Percentiles rank a stretch among this genome's conserved stretches.
phyloP scores from a whole-genome alignment of 352 stramenopile genomes.

The Plasmopara viticola region DNA sequence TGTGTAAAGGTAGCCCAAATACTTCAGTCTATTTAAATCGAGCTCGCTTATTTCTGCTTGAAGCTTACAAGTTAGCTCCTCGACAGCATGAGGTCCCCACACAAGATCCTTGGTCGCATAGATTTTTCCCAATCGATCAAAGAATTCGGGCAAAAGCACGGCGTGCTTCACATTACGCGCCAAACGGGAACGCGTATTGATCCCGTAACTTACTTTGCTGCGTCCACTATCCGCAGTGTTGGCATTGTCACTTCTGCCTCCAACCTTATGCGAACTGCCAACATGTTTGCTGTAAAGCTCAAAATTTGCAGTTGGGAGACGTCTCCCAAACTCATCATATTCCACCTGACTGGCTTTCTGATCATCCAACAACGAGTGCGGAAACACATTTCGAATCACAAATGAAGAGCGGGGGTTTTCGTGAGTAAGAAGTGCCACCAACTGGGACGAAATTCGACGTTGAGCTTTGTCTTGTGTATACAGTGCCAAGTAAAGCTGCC shows the following conservation, averaged over 20 bases:
- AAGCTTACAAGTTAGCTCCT: slow-evolving; percentile 70
- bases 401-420: slow-evolving; percentile 80
- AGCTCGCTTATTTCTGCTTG: slow-evolving; percentile 65
- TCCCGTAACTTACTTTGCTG: slow-evolving; percentile 61
- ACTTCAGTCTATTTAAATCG: slow-evolving; percentile 74
- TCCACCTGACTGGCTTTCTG: slow-evolving; percentile 63
- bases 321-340: slow-evolving; percentile 80
- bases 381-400: slow-evolving; percentile 80
- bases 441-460: slow-evolving; percentile 77
- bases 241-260: slow-evolving; percentile 42
- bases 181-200: slow-evolving; percentile 70
- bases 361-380: slow-evolving; percentile 74
- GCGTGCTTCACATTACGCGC: slow-evolving; percentile 74
- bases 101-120: slow-evolving; percentile 77
- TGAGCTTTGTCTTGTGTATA: slow-evolving; percentile 82
- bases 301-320: slow-evolving; percentile 47
- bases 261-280: slow-evolving; percentile 41
- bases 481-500: slow-evolving; percentile 79
- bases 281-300: slow-evolving; percentile 38
- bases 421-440: slow-evolving; percentile 79
- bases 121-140: slow-evolving; percentile 71
- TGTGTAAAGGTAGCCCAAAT: slow-evolving; percentile 77
- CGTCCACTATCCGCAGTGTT: slow-evolving; percentile 66
- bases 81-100: slow-evolving; percentile 61
- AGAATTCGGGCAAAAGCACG: slow-evolving; percentile 82